Evolutionary conservation across 1,284 basidiomycete species (phyloP).

Genomic region (Cystobasidiaceae sp.): DNA sequence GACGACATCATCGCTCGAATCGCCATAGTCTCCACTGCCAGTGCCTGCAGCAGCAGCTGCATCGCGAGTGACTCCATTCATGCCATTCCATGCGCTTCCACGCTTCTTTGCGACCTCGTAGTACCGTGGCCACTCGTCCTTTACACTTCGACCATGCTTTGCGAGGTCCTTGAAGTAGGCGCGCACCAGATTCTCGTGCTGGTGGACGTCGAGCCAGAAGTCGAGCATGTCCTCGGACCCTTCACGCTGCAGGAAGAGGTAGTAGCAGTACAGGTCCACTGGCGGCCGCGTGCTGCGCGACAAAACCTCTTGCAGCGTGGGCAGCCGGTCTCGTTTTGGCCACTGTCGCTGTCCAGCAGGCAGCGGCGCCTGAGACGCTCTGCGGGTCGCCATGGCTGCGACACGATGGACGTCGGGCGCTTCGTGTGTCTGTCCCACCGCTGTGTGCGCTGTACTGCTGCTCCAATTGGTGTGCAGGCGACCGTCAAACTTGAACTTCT

Average conservation of each 20-base stretch:
- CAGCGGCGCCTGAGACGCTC: background rate
- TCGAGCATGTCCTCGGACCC: conserved; percentile 91
- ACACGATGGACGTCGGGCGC: background rate
- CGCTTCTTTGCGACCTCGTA: conserved; percentile 81
- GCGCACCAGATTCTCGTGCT: conserved; percentile 95
- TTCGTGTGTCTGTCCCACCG: background rate
- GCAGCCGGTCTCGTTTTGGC: conserved; percentile 30
- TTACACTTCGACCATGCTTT: conserved; percentile 82
- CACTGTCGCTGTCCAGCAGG: background rate
- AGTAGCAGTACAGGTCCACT: conserved; percentile 47
- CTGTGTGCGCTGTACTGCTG: background rate
- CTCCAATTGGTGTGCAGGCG: background rate
- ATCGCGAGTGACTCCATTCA: conserved; percentile 61
- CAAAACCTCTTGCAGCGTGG: conserved; percentile 33
- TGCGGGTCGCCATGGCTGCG: background rate
- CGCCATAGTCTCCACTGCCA: conserved; percentile 47
- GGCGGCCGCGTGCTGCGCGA: conserved; percentile 25
- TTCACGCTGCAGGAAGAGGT: conserved; percentile 82
- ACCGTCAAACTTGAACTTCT: background rate
- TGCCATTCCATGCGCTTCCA: conserved; percentile 82
- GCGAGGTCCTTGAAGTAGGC: conserved; percentile 98
- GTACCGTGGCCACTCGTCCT: conserved; percentile 96
- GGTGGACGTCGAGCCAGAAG: conserved; percentile 98
- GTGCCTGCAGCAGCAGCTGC: background rate
- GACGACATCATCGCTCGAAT: background rate